Evolutionary conservation across 1,284 basidiomycete species (phyloP), one percentile per base, ranked within the genome.

Genomic region (Boletellus deceptivus): DNA sequence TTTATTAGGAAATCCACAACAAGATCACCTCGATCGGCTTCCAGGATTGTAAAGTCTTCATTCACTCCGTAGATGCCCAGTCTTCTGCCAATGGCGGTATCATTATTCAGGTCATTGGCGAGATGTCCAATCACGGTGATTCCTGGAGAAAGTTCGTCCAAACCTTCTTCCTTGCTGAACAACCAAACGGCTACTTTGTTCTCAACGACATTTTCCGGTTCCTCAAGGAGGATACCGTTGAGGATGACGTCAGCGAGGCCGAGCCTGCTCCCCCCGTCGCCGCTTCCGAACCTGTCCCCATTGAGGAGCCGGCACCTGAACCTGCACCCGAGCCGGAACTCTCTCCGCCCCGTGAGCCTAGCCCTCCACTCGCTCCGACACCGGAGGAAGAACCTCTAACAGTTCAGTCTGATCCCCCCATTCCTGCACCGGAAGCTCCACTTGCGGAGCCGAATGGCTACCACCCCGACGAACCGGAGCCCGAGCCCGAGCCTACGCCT

Each of bases 181-280:
- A 99, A 75, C 93, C 94, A 37, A 97, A 96, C 65, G 97, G 97
- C 43, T 99, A 98, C 79, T 99, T 94, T 72, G 97, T 99, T 55
- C 86, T 99, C 71, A 99, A 99, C 75, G 97, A 99, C 75, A 98
- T 99, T 75, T 99, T 99, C 87, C 89, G 96, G 57, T 98, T 96
- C 80, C 78, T 99, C 59, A 97, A 97, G 77, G 95, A 98, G 74
- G 95, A 98, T 64, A 78, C 84, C 35, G 89, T 92, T 55, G 90
- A 91, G 58, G 91, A 91, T 50, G 89, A 91, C 52, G 78, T 72
- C 54, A 72, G 72, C 50, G 80, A 80, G 51, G 59, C 70, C 10
- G 72, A 73, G 7, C 61, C 55, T 31, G 55, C 48, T 34, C 57
- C 61, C 14, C 55, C 63, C 2, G 53, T 68, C n/a, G 55, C 70